Percentiles rank a stretch among this genome's conserved stretches.
Conservation (phyloP, 148 eudicot genomes). For the Rhododendron kiyosumense region DNA sequence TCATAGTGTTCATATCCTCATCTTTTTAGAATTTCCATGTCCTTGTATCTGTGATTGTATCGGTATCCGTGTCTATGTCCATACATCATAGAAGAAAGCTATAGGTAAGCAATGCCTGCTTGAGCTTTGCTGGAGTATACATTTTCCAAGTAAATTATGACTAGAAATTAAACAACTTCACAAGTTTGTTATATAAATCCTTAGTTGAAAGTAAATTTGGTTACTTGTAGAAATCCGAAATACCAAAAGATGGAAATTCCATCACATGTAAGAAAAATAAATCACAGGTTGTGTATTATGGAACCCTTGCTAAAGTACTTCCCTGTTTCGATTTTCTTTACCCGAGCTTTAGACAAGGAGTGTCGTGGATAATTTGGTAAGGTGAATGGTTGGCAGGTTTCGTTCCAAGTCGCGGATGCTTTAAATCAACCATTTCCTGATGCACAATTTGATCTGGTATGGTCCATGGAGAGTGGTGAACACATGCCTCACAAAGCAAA, state of each 20-base stretch:
- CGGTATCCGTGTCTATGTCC: too few relatives aligned
- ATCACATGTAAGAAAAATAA: neutral
- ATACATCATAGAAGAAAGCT: neutral
- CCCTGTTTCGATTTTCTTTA: neutral
- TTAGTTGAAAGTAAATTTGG: neutral
- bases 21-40: too few relatives aligned
- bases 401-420: conserved; percentile 94
- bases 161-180: neutral
- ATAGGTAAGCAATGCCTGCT: neutral
- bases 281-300: neutral
- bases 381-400: conserved; percentile 46
- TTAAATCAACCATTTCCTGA: conserved; percentile 87
- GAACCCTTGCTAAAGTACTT: neutral
- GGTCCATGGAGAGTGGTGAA: conserved; percentile 99
- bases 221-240: neutral
- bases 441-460: conserved; percentile 81
- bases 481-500: conserved; percentile 95
- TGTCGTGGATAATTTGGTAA: neutral
- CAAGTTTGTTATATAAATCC: neutral
- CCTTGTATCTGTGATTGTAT: too few relatives aligned
- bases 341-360: neutral
- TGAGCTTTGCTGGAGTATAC: neutral
- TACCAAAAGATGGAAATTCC: neutral
- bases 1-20: too few relatives aligned
- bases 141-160: neutral